Conservation (phyloP, 345 rosid genomes). For the Pseudoturritis turrita region DNA sequence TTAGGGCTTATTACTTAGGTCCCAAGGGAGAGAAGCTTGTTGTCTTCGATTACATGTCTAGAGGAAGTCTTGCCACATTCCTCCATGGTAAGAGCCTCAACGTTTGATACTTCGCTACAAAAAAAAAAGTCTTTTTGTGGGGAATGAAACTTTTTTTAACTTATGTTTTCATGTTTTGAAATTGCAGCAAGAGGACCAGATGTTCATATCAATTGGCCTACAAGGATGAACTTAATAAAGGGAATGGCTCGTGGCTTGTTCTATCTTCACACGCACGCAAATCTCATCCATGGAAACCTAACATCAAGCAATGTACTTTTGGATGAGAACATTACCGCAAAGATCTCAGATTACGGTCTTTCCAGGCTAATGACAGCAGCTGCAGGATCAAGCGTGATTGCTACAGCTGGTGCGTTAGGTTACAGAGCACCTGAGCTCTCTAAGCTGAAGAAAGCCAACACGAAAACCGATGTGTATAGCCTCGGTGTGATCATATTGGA, state of each 20-base stretch:
- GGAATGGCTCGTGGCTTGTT: slow-evolving; percentile 67
- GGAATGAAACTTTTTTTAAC: not conserved
- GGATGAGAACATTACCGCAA: slow-evolving; percentile 47
- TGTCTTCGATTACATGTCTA: slow-evolving; percentile 87
- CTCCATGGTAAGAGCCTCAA: slow-evolving; percentile 62
- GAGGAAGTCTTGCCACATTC: slow-evolving; percentile 82
- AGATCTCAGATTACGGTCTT: slow-evolving; percentile 74
- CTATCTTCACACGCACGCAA: slow-evolving; percentile 67
- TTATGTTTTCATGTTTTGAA: not conserved
- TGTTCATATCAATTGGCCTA: slow-evolving; percentile 61
- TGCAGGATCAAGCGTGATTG: slow-evolving; percentile 73
- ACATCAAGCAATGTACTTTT: slow-evolving; percentile 78
- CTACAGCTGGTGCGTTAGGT: slow-evolving; percentile 78
- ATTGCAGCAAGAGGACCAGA: slow-evolving; percentile 80
- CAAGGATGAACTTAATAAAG: slow-evolving; percentile 62
- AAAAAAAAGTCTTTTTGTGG: not conserved
- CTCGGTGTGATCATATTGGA: slow-evolving; percentile 82
- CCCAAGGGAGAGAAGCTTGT: slow-evolving; percentile 98
- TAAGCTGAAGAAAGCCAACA: slow-evolving; percentile 74
- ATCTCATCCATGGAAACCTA: slow-evolving; percentile 75
- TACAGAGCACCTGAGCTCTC: slow-evolving; percentile 93
- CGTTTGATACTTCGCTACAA: not conserved
- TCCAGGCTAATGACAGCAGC: slow-evolving; percentile 71
- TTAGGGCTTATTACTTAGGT: slow-evolving; percentile 88
- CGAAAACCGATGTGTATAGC: slow-evolving; percentile 80